Conservation (phyloP, 352 stramenopile species). For the Plasmopara viticola region DNA sequence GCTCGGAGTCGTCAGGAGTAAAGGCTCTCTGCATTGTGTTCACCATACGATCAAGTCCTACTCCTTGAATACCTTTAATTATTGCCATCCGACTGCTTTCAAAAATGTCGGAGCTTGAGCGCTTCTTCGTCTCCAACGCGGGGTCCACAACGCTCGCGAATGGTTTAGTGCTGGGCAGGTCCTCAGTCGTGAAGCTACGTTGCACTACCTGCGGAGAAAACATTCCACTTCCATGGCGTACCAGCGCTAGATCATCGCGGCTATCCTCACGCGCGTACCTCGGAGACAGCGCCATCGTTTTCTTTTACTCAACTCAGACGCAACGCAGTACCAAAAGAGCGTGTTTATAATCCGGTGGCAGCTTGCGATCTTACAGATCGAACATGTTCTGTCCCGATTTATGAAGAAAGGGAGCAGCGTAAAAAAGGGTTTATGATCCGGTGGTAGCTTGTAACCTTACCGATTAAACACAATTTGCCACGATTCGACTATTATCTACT, state of each 20-base stretch:
- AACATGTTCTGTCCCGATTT: too few species aligned
- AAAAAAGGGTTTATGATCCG: too few species aligned
- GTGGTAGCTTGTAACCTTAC: too few species aligned
- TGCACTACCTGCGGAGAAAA: slow-evolving; percentile 38
- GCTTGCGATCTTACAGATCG: too few species aligned
- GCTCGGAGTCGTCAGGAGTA: slow-evolving; percentile 65
- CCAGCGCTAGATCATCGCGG: slow-evolving; percentile 44
- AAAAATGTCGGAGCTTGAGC: slow-evolving; percentile 40
- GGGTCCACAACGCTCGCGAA: slow-evolving; percentile 30
- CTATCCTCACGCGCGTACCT: slow-evolving; percentile 36
- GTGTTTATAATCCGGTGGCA: too few species aligned
- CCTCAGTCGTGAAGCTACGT: slow-evolving; percentile 75
- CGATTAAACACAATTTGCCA: neutral
- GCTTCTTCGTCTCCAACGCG: slow-evolving; percentile 15
- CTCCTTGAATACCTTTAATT: slow-evolving; percentile 50
- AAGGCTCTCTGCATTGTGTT: slow-evolving; percentile 66
- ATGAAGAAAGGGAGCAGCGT: too few species aligned
- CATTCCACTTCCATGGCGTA: slow-evolving; percentile 33
- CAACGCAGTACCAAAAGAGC: too few species aligned
- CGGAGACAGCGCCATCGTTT: slow-evolving; percentile 11
- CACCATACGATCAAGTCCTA: slow-evolving; percentile 43
- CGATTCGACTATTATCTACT: slow-evolving; percentile 6
- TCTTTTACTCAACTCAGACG: neutral
- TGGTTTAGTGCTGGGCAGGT: slow-evolving; percentile 52
- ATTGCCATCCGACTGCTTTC: slow-evolving; percentile 47